These are phyloP conservation scores for Jackrogersella minutella DNA, from an alignment of 495 filamentous ascomycete species.

Conservation along the genomic window DNA sequence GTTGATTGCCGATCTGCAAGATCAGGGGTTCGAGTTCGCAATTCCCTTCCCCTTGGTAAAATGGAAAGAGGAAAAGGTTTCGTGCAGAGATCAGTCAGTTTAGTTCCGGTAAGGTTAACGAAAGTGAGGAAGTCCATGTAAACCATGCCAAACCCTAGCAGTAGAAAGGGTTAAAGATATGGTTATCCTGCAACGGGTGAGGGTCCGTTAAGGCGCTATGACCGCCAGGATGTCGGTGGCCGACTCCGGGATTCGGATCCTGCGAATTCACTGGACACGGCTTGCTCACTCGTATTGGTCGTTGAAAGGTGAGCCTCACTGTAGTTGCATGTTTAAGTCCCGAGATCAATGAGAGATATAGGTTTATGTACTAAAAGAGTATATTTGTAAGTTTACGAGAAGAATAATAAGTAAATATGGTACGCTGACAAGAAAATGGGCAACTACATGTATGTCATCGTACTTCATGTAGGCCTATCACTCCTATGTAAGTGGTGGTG, in stretches of 20 bases:
- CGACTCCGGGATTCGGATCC: conserved; percentile 3
- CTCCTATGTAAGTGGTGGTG: neutral
- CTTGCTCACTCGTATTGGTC: neutral
- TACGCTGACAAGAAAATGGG: no score
- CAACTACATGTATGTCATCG: neutral
- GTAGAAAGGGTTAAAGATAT: neutral
- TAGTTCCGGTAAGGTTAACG: neutral
- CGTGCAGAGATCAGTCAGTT: conserved; percentile 1
- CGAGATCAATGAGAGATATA: no score
- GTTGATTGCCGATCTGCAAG: neutral
- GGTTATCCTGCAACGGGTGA: conserved; percentile 1
- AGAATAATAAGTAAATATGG: no score
- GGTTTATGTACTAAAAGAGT: no score
- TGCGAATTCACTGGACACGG: neutral
- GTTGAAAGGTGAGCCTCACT: neutral
- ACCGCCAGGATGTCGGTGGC: conserved; percentile 1
- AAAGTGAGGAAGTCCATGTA: neutral
- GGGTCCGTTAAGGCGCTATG: conserved; percentile 8
- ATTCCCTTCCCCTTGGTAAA: neutral
- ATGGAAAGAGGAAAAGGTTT: conserved; percentile 1
- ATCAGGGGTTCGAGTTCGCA: conserved; percentile 1
- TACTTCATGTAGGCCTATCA: no score
- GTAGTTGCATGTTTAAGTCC: no score
- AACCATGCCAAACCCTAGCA: neutral
- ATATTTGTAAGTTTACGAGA: neutral